These are phyloP conservation scores for Sporothrix pseudoabietina DNA, from an alignment of 2,329 filamentous ascomycete species.

Conservation along the genomic window DNA sequence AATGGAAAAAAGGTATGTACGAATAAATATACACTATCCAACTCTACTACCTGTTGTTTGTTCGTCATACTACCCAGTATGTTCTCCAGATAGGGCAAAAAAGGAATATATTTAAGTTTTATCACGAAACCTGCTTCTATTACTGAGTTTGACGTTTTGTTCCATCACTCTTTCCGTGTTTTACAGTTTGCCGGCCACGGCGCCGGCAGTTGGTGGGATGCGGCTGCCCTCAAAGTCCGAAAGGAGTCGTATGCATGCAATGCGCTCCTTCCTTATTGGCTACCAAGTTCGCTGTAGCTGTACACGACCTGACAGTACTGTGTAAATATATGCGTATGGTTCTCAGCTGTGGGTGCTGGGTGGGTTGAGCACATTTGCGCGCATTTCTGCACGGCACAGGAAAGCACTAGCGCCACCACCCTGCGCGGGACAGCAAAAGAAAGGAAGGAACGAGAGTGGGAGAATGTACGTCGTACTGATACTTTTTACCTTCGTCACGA, in stretches of 20 bases:
- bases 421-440: neutral
- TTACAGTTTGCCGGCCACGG: neutral
- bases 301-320: too few relatives aligned
- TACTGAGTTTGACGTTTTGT: neutral
- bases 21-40: too few relatives aligned
- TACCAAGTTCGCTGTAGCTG: too few relatives aligned
- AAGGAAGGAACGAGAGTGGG: neutral
- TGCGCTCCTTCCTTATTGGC: too few relatives aligned
- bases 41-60: too few relatives aligned
- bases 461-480: conserved; percentile 7
- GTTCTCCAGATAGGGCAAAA: too few relatives aligned
- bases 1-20: too few relatives aligned
- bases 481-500: neutral
- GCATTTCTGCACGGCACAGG: conserved; percentile 32
- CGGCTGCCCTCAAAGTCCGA: neutral
- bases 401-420: conserved; percentile 29
- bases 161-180: too few relatives aligned
- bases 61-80: too few relatives aligned
- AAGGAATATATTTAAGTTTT: too few relatives aligned
- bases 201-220: neutral
- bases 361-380: conserved; percentile 35
- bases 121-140: neutral
- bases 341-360: too few relatives aligned
- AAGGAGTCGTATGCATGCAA: neutral
- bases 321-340: too few relatives aligned